Base-by-base conservation (phyloP, 139 green algal genomes). In the Zygnema circumcarinatum region DNA sequence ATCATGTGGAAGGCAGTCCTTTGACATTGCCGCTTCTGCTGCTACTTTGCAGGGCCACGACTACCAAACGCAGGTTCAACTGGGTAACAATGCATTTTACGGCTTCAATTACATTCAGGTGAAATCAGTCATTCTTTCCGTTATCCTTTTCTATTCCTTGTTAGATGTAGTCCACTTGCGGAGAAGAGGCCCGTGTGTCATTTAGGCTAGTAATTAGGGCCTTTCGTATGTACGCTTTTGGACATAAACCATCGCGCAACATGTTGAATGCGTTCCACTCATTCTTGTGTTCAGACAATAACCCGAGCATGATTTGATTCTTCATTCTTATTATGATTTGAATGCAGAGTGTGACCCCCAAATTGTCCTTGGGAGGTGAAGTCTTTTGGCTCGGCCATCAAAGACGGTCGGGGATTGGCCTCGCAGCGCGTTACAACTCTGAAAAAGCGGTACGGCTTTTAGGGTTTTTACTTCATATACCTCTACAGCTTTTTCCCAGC, bases 61-160 rank as follows among this genome's bases (percentile, higher is more conserved):
- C 92, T 99, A 94, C 94, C 98, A 99, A 81, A 94, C 92, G 7
- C 96, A 99, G 94, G 16, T 98, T 42, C 99, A 99, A 93, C 76
- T 96, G n/a, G 97, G 97, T 56, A 97, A 93, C 78, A 95, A 94
- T n/a, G 91, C 93, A 40, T 99, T 99, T 91, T 95, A 96, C 72
- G 95, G 95, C 32, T 38, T 90, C 33, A 94, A 94, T 76, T 94
- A 94, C 82, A 67, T 92, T n/a, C 91, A 90, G 87, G 86, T 90
- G 2, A 3, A 11, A 11, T 35, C 38, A n/a, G n/a, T n/a, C n/a
- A n/a, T n/a, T n/a, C n/a, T n/a, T n/a, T n/a, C n/a, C n/a, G n/a
- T n/a, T n/a, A n/a, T n/a, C n/a, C n/a, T n/a, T 84, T 84, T 84
- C 54, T 72, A 72, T 29, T 72, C 29, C 54, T 72, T 29, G 29